Evolutionary conservation across 176 grass and related monocot genomes (phyloP).

Genomic region (Avena atlantica): DNA sequence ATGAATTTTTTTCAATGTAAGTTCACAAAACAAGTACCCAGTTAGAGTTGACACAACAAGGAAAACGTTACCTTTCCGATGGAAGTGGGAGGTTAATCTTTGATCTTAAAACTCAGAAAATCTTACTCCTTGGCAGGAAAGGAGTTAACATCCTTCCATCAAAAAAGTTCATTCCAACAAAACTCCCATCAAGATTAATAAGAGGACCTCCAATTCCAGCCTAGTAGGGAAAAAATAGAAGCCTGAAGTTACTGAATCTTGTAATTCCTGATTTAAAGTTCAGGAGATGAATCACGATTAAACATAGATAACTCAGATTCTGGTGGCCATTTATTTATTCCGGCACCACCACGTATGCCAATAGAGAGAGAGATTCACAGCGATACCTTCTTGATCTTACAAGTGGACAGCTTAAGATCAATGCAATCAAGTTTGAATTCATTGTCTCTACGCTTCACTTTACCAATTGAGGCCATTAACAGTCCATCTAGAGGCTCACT

Average conservation of each 20-base stretch:
- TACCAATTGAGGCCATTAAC: constrained; percentile 33
- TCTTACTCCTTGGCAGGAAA: constrained; percentile 18
- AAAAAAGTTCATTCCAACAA: constrained; percentile 36
- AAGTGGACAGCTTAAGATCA: constrained; percentile 25
- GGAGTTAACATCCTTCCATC: constrained; percentile 11
- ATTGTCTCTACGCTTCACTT: neutral
- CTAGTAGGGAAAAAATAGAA: neutral
- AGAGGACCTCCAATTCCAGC: constrained; percentile 34
- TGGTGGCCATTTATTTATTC: neutral
- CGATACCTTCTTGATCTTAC: constrained; percentile 41
- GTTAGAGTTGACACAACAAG: neutral
- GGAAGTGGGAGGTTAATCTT: neutral
- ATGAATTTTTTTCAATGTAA: neutral
- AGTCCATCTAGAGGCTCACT: neutral
- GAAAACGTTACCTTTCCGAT: neutral
- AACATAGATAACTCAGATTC: too few relatives aligned
- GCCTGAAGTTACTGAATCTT: neutral
- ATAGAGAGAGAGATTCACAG: neutral
- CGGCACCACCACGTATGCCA: neutral
- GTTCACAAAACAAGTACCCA: neutral
- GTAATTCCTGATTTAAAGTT: neutral
- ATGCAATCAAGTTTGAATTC: constrained; percentile 19
- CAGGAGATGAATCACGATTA: neutral
- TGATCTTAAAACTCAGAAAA: neutral
- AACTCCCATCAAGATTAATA: constrained; percentile 29